Percentiles rank a stretch among this genome's conserved stretches.
Conservation (phyloP, 2,329 filamentous ascomycete species). For the Hypoxylon sp. region DNA sequence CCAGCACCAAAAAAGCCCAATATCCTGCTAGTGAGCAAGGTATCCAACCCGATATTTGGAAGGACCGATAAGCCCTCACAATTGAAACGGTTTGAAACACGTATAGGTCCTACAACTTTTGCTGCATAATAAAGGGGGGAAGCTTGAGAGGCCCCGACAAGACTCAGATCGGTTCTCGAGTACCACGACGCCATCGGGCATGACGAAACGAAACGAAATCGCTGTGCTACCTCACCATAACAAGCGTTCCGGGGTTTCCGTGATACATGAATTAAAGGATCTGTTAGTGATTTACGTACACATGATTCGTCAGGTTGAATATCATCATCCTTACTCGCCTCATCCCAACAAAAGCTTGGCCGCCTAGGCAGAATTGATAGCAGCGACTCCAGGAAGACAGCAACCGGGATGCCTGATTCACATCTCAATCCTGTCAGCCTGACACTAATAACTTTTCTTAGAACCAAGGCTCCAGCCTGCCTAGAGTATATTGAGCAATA, state of each 20-base stretch:
- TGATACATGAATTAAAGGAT: conserved; percentile 22
- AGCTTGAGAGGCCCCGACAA: conserved; percentile 19
- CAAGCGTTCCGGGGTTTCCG: conserved; percentile 29
- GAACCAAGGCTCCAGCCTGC: background rate
- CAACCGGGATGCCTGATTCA: too few relatives aligned
- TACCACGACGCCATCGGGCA: conserved; percentile 37
- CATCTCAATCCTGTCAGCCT: background rate
- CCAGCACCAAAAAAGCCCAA: conserved; percentile 10
- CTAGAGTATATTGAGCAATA: too few relatives aligned
- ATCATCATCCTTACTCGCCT: conserved; percentile 5
- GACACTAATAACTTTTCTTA: background rate
- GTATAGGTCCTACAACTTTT: conserved; percentile 32
- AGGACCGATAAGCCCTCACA: conserved; percentile 34
- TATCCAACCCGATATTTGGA: conserved; percentile 17
- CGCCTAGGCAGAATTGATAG: background rate
- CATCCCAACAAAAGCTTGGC: conserved; percentile 2
- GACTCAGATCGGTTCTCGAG: conserved; percentile 29
- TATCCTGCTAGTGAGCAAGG: conserved; percentile 7
- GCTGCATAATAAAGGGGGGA: conserved; percentile 28
- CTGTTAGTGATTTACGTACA: conserved; percentile 20
- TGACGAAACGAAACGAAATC: conserved; percentile 40
- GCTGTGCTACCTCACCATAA: conserved; percentile 33
- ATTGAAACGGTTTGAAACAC: conserved; percentile 39
- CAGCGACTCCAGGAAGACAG: too few relatives aligned
- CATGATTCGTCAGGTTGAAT: conserved; percentile 7